Base-by-base conservation (phyloP, 345 rosid species). In the Populus pruinosa region DNA sequence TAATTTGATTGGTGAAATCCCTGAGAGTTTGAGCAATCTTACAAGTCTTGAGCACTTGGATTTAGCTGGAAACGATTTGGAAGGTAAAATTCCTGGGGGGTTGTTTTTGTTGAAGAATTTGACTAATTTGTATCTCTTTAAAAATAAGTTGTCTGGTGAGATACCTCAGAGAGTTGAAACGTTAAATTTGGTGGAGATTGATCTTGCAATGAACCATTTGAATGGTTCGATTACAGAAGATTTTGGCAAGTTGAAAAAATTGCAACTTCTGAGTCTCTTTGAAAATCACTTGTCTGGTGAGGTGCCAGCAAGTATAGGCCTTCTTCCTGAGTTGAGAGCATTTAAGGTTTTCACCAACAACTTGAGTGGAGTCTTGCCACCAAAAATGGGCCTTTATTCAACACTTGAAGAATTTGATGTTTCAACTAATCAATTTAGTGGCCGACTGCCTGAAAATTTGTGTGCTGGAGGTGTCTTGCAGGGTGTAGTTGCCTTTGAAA, bases 151-250 rank as follows among this genome's bases (percentile, higher is more conserved):
- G 56, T 83, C 88, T 55, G 97, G 94, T 2, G 86, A 79, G 67
- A 86, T 95, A 11, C 94, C 99, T 2, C 76, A 18, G 66, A 55
- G 73, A 23, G 79, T 91, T 55, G 74, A 71, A 83, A 84, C 91
- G 3, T 71, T 82, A 75, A 88, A 80, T 81, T 87, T 96, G 86
- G 82, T 85, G 78, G 94, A 92, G 31, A 83, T 96, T 81, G 98
- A 91, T 75, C 70, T 93, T 85, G 86, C 88, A 62, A 87, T 81
- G 79, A 96, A 96, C 83, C 81, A 72, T 33, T 88, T 96, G 81
- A 87, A 77, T 74, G 98, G 97, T 69, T 81, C 93, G 49, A 83
- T 96, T 75, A 97, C 99, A 16, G 65, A 29, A 31, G 93, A 92
- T 91, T 81, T 94, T 17, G 97, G 94, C 31, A 91, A 89, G 81